Evolutionary conservation across 202 grass and related monocot genomes (phyloP).

Genomic region (Setaria italica): DNA sequence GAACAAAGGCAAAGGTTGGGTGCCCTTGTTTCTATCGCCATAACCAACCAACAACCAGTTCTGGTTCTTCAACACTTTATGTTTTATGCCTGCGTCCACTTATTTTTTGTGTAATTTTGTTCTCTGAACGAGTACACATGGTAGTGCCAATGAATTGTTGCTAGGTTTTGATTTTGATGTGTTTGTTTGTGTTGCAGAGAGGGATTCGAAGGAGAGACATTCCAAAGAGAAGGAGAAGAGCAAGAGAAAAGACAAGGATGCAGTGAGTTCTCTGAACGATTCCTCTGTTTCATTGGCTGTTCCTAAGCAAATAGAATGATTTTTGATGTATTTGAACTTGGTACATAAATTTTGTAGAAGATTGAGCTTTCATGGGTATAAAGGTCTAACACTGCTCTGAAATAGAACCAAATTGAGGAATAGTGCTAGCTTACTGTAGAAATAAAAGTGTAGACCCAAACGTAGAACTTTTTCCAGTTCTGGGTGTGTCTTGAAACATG

Average conservation of each 20-base stretch:
- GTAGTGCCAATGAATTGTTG: neutral
- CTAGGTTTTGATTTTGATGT: constrained; percentile 39
- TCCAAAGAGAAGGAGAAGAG: constrained; percentile 66
- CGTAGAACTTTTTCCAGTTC: neutral
- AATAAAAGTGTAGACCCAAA: neutral
- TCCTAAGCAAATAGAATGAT: neutral
- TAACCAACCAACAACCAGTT: neutral
- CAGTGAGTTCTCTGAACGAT: constrained; percentile 52
- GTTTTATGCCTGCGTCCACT: neutral
- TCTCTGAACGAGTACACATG: neutral
- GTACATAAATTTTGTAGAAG: neutral
- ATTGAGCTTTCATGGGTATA: neutral
- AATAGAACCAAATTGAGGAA: constrained; percentile 1
- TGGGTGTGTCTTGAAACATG: neutral
- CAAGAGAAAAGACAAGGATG: constrained; percentile 59
- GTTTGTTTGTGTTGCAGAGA: constrained; percentile 43
- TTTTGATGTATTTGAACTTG: neutral
- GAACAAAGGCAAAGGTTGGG: constrained; percentile 56
- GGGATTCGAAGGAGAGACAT: constrained; percentile 55
- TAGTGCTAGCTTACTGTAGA: neutral
- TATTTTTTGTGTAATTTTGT: neutral
- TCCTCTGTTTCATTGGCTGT: neutral
- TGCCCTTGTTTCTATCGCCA: neutral
- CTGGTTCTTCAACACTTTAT: neutral
- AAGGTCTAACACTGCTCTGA: neutral